Conservation (phyloP, 1,284 basidiomycete species). For the Ustilago tritici region DNA sequence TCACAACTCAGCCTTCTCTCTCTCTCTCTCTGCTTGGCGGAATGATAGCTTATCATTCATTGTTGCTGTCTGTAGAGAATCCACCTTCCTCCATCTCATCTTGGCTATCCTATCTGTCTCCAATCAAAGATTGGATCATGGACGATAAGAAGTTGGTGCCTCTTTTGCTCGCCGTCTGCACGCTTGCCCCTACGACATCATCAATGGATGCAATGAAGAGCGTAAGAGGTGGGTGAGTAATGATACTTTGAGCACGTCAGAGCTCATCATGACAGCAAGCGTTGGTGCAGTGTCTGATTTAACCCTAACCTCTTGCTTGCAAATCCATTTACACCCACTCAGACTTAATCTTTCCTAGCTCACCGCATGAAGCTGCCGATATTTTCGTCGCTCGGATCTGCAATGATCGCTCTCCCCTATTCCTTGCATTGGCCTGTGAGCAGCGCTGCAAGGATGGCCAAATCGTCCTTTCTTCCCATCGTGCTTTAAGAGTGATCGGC, state of each 20-base stretch:
- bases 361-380: neutral
- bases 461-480: neutral
- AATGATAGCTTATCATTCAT: no score
- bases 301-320: no score
- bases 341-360: neutral
- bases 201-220: neutral
- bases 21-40: no score
- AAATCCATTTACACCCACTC: neutral
- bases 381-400: neutral
- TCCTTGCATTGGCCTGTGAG: neutral
- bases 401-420: constrained; percentile 2
- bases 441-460: neutral
- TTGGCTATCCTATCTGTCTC: neutral
- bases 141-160: neutral
- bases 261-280: neutral
- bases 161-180: neutral
- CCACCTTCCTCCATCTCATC: neutral
- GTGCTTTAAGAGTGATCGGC: neutral
- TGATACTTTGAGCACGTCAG: neutral
- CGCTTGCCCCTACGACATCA: neutral
- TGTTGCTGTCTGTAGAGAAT: neutral
- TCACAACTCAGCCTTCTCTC: neutral
- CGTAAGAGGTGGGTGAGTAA: neutral
- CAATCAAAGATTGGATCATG: neutral
- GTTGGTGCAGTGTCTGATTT: neutral